These are phyloP conservation scores for Acidiella bohemica DNA, from an alignment of 495 filamentous ascomycete genomes.

Conservation along the genomic window DNA sequence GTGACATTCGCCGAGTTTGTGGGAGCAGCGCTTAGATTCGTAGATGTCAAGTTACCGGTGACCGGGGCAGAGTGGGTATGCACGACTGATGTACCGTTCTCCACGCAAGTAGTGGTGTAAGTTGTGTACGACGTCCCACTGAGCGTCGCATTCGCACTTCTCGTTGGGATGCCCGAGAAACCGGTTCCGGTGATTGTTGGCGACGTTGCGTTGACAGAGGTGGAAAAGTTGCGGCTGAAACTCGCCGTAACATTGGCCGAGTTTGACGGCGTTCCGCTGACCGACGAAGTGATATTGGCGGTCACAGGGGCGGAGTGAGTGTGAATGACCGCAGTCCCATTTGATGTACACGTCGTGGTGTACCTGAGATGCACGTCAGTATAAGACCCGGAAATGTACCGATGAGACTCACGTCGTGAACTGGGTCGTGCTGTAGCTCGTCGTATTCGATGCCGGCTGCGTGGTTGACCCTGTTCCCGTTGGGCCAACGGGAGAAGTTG, in stretches of 20 bases:
- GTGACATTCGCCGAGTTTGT: no score
- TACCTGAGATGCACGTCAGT: no score
- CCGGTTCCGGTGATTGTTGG: not conserved
- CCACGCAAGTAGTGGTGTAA: not conserved
- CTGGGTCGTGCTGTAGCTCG: not conserved
- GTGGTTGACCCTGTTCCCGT: not conserved
- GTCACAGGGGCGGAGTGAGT: slow-evolving; percentile 2
- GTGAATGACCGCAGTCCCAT: slow-evolving; percentile 2
- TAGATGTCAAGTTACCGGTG: no score
- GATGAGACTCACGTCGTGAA: no score
- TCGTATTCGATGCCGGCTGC: no score
- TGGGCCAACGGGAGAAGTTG: not conserved
- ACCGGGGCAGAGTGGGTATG: not conserved
- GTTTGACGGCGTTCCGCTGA: not conserved
- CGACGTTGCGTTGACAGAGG: not conserved
- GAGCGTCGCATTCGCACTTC: not conserved
- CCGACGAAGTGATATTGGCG: not conserved
- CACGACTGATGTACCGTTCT: not conserved
- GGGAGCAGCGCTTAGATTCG: no score
- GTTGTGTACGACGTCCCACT: not conserved
- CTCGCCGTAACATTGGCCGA: not conserved
- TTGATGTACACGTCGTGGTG: not conserved
- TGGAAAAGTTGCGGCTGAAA: no score
- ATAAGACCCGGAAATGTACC: no score
- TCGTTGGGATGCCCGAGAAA: not conserved